These are phyloP conservation scores for Exophiala aquamarina DNA, from an alignment of 2,329 filamentous ascomycete species.

Conservation along the genomic window DNA sequence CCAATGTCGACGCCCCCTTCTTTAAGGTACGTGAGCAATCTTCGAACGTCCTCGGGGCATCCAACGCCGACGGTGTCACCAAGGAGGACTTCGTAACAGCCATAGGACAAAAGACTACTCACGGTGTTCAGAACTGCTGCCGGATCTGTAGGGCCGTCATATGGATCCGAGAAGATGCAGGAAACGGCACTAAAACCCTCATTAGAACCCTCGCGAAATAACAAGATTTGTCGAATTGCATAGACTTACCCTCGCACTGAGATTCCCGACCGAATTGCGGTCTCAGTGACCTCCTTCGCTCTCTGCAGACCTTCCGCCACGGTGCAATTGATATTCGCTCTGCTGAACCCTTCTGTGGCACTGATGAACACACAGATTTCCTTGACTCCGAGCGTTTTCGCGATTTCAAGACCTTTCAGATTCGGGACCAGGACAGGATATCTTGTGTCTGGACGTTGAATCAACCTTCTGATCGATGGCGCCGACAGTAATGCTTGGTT, in stretches of 20 bases:
- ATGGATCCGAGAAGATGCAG: slow-evolving; percentile 45
- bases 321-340: slow-evolving; percentile 43
- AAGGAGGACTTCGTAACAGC: slow-evolving; percentile 85
- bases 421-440: slow-evolving; percentile 44
- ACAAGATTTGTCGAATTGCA: too few species aligned
- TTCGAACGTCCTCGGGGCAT: slow-evolving; percentile 48
- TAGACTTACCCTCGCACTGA: slow-evolving; percentile 34
- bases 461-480: slow-evolving; percentile 2
- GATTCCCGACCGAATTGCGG: slow-evolving; percentile 32
- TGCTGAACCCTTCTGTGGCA: slow-evolving; percentile 44
- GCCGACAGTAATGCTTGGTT: slow-evolving; percentile 29
- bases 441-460: slow-evolving; percentile 1
- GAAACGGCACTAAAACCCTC: slow-evolving; percentile 37
- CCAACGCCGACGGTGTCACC: slow-evolving; percentile 92
- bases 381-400: slow-evolving; percentile 42
- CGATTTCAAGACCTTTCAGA: slow-evolving; percentile 54
- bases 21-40: slow-evolving; percentile 35
- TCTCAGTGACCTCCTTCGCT: slow-evolving; percentile 33
- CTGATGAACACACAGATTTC: slow-evolving; percentile 45
- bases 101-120: slow-evolving; percentile 72
- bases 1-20: slow-evolving; percentile 61
- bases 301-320: slow-evolving; percentile 39
- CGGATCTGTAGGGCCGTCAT: slow-evolving; percentile 54
- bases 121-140: slow-evolving; percentile 51
- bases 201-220: too few species aligned